These are phyloP conservation scores for Colletotrichum sidae DNA, from an alignment of 2,329 filamentous ascomycete species.

Conservation along the genomic window DNA sequence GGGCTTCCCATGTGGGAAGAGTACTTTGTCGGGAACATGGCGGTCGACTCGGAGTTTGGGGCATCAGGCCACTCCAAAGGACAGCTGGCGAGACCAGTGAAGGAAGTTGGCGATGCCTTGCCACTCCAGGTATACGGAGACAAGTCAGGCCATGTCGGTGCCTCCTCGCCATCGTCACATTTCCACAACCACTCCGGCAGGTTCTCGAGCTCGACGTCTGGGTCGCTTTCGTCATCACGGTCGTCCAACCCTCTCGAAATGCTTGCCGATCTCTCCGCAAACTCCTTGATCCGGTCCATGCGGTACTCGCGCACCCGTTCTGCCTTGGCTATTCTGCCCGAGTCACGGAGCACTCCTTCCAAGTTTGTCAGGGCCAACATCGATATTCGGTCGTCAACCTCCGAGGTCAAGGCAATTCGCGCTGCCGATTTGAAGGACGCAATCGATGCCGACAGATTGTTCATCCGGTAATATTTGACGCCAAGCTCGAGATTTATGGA, in stretches of 20 bases:
- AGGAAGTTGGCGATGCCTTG: slow-evolving; percentile 18
- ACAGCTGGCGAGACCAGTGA: background rate
- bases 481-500: slow-evolving; percentile 47
- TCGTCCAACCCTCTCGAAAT: slow-evolving; percentile 22
- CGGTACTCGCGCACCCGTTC: slow-evolving; percentile 44
- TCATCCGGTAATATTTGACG: slow-evolving; percentile 46
- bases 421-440: slow-evolving; percentile 46
- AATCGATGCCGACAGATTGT: slow-evolving; percentile 44
- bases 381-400: slow-evolving; percentile 47
- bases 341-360: slow-evolving; percentile 43
- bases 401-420: slow-evolving; percentile 42
- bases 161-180: slow-evolving; percentile 27
- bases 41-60: slow-evolving; percentile 24
- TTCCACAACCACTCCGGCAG: slow-evolving; percentile 38
- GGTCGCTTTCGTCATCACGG: slow-evolving; percentile 30
- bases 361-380: slow-evolving; percentile 49
- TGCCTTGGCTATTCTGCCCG: slow-evolving; percentile 41
- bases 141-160: slow-evolving; percentile 21
- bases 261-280: slow-evolving; percentile 43
- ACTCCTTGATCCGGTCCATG: slow-evolving; percentile 44
- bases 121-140: slow-evolving; percentile 12
- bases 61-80: slow-evolving; percentile 26
- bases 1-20: slow-evolving; percentile 11
- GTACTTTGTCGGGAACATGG: slow-evolving; percentile 14
- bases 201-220: slow-evolving; percentile 11